Evolutionary conservation across 2,329 filamentous ascomycete genomes (phyloP), one percentile per base, ranked within the genome.

Genomic region (Arthrinium phaeospermum): DNA sequence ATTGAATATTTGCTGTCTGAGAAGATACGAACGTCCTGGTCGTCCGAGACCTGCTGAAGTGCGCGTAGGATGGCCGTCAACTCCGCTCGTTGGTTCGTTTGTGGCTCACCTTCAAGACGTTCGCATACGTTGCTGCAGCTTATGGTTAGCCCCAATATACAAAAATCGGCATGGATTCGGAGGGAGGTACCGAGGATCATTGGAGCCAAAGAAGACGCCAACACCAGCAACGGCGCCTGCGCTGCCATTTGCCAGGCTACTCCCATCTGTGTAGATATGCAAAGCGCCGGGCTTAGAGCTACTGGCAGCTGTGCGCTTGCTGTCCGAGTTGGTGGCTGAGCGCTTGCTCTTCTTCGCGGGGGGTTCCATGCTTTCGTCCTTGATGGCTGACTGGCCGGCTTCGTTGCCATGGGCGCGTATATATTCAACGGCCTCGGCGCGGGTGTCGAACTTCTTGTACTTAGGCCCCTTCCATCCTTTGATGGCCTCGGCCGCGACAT

Each of bases 41-140:
- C 86, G 22, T 89, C 83, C 0, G 93, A 91, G 1, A 92, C 91
- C 67, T 92, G 89, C 78, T 98, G 91, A 30, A 98, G 86, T 0
- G 95, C 95, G 72, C 95, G 92, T 44, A 94, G 86, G 74, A 98
- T 92, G 10, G 95, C 96, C 34, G 93, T 95, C 72, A 99, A 86
- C 84, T 99, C 96, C n/a, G 96, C 96, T 3, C 96, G 93, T 81
- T 98, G 94, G 80, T 99, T 99, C 0, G 96, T 98, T 83, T 98
- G 96, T 13, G 87, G 86, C 22, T 88, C 85, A 69, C 94, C 94
- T 70, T 87, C 83, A 2, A 98, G 88, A 4, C 91, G 90, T 82
- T 97, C 95, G 16, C 93, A 94, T 34, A 97, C 80, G 79, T 91
- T 92, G 75, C 86, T 88, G 71, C 34, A 34, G 19, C 5, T 68